Evolutionary conservation across 331 rosid species (phyloP).

Genomic region (Acacia concinna): DNA sequence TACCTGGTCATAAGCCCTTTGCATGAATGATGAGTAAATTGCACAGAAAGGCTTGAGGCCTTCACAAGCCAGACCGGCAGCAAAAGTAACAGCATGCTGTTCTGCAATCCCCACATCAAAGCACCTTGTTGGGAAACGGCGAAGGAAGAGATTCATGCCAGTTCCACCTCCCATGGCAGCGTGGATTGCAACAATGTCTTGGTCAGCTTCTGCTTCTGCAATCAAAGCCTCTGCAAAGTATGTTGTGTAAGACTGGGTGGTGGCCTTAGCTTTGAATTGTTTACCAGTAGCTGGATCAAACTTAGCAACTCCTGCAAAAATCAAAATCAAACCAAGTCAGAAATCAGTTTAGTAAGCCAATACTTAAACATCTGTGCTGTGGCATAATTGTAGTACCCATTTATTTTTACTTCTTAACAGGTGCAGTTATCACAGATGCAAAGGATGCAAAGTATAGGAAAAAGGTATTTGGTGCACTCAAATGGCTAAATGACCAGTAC

Average conservation of each 20-base stretch:
- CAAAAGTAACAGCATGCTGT: constrained; percentile 85
- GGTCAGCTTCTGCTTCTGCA: constrained; percentile 91
- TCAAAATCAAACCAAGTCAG: constrained; percentile 19
- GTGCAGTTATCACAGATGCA: neutral
- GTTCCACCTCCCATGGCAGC: constrained; percentile 99
- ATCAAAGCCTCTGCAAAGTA: constrained; percentile 95
- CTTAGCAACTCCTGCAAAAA: constrained; percentile 76
- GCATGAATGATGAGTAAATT: constrained; percentile 93
- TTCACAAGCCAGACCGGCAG: constrained; percentile 94
- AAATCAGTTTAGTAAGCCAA: constrained; percentile 16
- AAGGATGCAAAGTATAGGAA: neutral
- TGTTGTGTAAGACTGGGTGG: constrained; percentile 87
- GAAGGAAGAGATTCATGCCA: constrained; percentile 91
- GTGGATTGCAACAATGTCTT: constrained; percentile 81
- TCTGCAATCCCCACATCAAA: constrained; percentile 98
- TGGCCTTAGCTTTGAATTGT: constrained; percentile 69
- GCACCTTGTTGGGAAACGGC: constrained; percentile 91
- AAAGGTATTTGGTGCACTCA: neutral
- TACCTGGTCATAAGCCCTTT: constrained; percentile 96
- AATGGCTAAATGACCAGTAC: constrained; percentile 2
- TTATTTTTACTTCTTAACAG: neutral
- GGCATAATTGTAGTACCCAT: neutral
- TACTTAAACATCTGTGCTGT: neutral
- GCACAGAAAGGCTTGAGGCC: constrained; percentile 93
- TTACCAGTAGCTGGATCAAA: constrained; percentile 92